Evolutionary conservation across 208 protist species (phyloP), one percentile per base, ranked within the genome.

Genomic region (Trichomonas tenax): DNA sequence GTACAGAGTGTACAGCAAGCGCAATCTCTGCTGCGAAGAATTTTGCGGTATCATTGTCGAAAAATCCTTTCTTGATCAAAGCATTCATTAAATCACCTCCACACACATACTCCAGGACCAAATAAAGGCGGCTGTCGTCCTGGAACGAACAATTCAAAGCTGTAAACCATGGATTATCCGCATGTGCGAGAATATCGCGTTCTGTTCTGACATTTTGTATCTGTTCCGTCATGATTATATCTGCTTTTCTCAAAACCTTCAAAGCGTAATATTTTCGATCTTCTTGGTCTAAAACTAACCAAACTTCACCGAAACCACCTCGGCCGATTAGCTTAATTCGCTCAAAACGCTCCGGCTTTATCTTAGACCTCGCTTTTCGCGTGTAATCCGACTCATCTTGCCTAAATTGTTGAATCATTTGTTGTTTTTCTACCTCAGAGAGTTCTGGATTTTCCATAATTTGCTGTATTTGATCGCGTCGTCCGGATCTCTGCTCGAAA

Each of bases 31-130:
- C 98, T 23, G 97, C 88, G 63, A 98, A 98, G 96, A 98, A 98
- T 41, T 97, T 72, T 17, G 97, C 96, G 41, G 97, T 96, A 15
- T 96, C 49, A 82, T 98, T 97, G 17, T 96, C 63, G 10, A 98
- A 97, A 0, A 96, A 98, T 45, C 98, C 97, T 36, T 96, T 96
- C 72, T 96, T 97, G n/a, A 98, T 98, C 34, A 98, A 81, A 21
- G 98, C 36, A 0, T 90, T 96, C 98, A 98, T 98, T 96, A 98
- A 96, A 97, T 98, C 98, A 58, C 98, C 98, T 38, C 98, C 97
- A 40, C 96, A 97, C 31, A 98, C 36, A 96, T 98, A 98, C 81
- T 98, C 98, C 97, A 98, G 98, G 11, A 98, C 82, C 9, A 98
- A 82, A 89, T 98, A 98, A 0, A 98, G 82, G 82, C 97, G 97